Evolutionary conservation across 2,329 filamentous ascomycete species (phyloP).

Genomic region (Hymenoscyphus infarciens): DNA sequence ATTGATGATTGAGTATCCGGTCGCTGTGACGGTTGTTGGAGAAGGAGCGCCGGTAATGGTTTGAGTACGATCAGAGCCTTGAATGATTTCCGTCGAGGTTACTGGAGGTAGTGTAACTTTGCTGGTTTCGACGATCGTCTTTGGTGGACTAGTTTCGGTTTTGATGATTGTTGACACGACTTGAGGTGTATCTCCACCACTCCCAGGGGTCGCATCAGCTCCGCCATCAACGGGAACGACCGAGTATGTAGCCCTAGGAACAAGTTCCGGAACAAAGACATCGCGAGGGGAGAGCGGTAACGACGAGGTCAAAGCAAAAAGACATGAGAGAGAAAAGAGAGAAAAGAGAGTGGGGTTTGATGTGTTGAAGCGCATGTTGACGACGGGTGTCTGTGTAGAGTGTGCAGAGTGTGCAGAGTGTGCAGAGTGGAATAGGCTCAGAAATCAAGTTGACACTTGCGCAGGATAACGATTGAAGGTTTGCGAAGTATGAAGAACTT

Average conservation of each 20-base stretch:
- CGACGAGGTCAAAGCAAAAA: constrained; percentile 26
- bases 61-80: constrained; percentile 24
- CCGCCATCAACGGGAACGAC: constrained; percentile 37
- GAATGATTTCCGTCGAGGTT: constrained; percentile 28
- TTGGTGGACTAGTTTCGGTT: constrained; percentile 23
- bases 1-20: constrained; percentile 32
- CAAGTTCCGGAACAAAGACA: constrained; percentile 15
- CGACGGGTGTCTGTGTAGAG: not conserved
- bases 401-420: not conserved
- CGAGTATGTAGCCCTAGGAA: constrained; percentile 33
- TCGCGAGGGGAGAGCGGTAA: constrained; percentile 26
- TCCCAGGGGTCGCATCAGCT: constrained; percentile 17
- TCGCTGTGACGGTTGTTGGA: constrained; percentile 24
- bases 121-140: constrained; percentile 29
- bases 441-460: not conserved
- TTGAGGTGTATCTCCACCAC: constrained; percentile 6
- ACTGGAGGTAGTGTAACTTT: constrained; percentile 22
- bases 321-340: constrained; percentile 29
- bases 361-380: constrained; percentile 29
- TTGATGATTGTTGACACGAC: constrained; percentile 26
- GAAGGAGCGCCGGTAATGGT: constrained; percentile 26
- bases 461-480: constrained; percentile 14
- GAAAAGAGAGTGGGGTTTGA: constrained; percentile 26
- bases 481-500: not conserved
- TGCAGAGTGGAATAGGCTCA: not conserved